These are phyloP conservation scores for Leishmania aethiopica DNA, from an alignment of 208 protist species.

Conservation along the genomic window DNA sequence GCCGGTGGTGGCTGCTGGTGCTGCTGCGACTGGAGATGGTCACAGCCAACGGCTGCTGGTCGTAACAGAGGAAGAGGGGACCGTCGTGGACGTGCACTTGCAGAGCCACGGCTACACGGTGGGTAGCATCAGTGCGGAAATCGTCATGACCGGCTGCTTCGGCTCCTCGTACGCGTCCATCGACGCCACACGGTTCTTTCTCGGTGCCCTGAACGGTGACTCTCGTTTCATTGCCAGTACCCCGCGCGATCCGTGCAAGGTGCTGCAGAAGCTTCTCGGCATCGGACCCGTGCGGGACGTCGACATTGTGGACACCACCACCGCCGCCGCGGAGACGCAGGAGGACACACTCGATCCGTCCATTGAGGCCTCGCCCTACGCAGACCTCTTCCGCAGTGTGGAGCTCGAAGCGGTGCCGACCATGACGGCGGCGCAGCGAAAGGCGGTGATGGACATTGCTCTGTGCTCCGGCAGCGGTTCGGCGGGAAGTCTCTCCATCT, in stretches of 20 bases:
- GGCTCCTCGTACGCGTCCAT: constrained; percentile 23
- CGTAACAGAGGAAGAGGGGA: constrained; percentile 79
- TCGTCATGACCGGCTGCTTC: constrained; percentile 70
- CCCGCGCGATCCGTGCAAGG: constrained; percentile 23
- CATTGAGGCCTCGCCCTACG: constrained; percentile 72
- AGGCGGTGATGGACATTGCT: constrained; percentile 65
- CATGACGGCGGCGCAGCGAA: constrained; percentile 32
- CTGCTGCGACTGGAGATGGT: neutral
- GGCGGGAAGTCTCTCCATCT: constrained; percentile 55
- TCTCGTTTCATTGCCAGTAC: constrained; percentile 50
- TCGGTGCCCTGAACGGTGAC: constrained; percentile 63
- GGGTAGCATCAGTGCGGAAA: constrained; percentile 33
- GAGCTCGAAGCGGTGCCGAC: constrained; percentile 59
- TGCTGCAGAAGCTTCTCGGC: constrained; percentile 54
- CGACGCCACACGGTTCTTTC: constrained; percentile 41
- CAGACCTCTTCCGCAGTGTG: constrained; percentile 62
- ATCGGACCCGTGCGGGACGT: constrained; percentile 56
- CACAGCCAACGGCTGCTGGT: constrained; percentile 44
- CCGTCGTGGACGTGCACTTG: constrained; percentile 56
- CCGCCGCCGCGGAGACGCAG: neutral
- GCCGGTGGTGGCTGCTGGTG: neutral
- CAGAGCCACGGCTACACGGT: constrained; percentile 59
- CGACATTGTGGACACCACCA: constrained; percentile 60
- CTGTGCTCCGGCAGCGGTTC: constrained; percentile 58
- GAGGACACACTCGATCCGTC: constrained; percentile 32